These are phyloP conservation scores for Oryza australiensis DNA, from an alignment of 176 grass and related monocot species.

Conservation along the genomic window DNA sequence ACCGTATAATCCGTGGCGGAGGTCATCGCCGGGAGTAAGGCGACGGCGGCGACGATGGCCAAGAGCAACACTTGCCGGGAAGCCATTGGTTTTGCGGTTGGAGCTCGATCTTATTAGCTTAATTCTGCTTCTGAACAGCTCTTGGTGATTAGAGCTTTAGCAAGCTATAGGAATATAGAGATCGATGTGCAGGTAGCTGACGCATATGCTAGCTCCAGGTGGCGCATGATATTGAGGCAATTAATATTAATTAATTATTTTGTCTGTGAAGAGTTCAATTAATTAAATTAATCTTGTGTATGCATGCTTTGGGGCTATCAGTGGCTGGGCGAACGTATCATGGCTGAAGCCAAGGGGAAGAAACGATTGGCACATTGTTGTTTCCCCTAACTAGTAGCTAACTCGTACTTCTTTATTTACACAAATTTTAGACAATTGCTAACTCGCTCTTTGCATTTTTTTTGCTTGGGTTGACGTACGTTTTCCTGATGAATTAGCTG, in stretches of 20 bases:
- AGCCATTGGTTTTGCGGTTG: not conserved
- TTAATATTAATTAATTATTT: too few relatives aligned
- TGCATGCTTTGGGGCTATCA: not conserved
- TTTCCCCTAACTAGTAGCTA: not conserved
- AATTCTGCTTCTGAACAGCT: not conserved
- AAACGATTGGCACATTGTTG: slow-evolving; percentile 5
- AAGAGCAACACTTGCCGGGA: not conserved
- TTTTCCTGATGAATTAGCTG: not conserved
- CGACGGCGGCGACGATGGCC: not conserved
- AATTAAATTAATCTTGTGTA: too few relatives aligned
- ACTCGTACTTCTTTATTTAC: too few relatives aligned
- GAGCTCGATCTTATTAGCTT: too few relatives aligned
- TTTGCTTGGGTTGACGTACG: not conserved
- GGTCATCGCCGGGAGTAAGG: not conserved
- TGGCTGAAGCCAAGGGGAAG: not conserved
- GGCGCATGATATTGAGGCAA: too few relatives aligned
- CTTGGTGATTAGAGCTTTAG: not conserved
- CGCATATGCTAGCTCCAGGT: too few relatives aligned
- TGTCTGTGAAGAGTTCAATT: too few relatives aligned
- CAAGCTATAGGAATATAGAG: too few relatives aligned
- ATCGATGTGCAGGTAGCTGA: not conserved
- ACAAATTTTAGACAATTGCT: too few relatives aligned
- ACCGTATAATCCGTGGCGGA: not conserved
- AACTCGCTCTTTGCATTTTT: too few relatives aligned
- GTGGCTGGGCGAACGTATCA: not conserved